Base-by-base conservation (phyloP, 306 rosid species). In the Cicer pinnatifidum region DNA sequence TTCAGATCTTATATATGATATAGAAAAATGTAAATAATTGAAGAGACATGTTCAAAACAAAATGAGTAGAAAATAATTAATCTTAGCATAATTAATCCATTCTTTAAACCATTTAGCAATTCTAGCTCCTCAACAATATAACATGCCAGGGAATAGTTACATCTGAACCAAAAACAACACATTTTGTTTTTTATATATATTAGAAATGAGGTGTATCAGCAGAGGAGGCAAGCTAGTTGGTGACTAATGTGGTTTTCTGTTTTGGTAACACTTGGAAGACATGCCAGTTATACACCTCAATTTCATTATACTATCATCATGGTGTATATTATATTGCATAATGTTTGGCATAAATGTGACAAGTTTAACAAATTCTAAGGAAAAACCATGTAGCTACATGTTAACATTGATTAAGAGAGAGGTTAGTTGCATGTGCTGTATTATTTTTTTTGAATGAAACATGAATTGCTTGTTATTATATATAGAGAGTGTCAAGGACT, bases 261-360 rank as follows among this genome's bases (percentile, higher is more conserved):
- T 83, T 75, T 46, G 1, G 56, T 69, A 62, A 48, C 68, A 66
- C 51, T 51, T 6, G 41, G 11, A 63, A 13, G 74, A 84, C 84
- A 72, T 66, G 77, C 76, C 68, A 83, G 35, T 39, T 9, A 63
- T 58, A 5, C 84, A 80, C 63, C 64, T 38, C 75, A 13, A 43
- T 1, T 41, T 9, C 56, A 40, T 40, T 47, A 50, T 33, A 45
- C 1, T 45, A 37, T 23, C 28, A 35, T 7, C 5, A 1, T 52
- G 73, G 58, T 47, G n/a, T 60, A 6, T 60, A 53, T 53, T 52
- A 82, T 80, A 64, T 66, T 51, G 50, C 28, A 59, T 7, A 9
- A 33, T 89, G 90, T 67, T 57, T 37, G 87, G 85, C 75, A 80
- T 78, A 80, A 50, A 7, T 44, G 81, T 46, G 80, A 83, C 91